Conservation (phyloP, 768 basidiomycete genomes). For the Tremella fuciformis region DNA sequence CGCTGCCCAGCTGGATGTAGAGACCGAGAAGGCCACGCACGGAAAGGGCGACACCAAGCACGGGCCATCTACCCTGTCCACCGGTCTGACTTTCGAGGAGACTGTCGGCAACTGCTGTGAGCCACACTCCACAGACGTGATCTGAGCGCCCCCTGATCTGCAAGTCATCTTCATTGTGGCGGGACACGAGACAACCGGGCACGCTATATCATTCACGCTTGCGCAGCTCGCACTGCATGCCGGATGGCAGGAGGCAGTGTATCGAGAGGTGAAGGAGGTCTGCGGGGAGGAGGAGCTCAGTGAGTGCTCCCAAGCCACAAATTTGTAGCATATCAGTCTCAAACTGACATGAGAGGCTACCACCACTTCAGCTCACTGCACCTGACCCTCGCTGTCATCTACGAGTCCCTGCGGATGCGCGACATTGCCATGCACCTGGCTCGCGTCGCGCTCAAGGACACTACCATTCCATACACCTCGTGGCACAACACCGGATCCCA, state of each 20-base stretch:
- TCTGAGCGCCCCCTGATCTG: background rate
- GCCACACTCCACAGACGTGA: background rate
- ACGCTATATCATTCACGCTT: constrained; percentile 40
- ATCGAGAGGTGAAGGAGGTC: constrained; percentile 29
- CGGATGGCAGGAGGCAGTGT: constrained; percentile 41
- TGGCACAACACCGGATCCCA: constrained; percentile 19
- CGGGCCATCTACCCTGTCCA: background rate
- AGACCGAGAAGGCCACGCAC: constrained; percentile 9
- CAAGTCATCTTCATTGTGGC: constrained; percentile 34
- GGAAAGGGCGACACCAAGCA: constrained; percentile 4
- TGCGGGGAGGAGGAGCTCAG: constrained; percentile 25
- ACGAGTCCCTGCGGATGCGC: constrained; percentile 33
- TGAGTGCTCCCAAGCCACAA: constrained; percentile 9
- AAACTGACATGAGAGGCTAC: constrained; percentile 18
- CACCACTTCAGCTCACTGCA: constrained; percentile 21
- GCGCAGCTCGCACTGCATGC: constrained; percentile 43
- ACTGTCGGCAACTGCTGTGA: constrained; percentile 39
- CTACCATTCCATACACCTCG: constrained; percentile 26
- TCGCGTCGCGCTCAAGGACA: constrained; percentile 21
- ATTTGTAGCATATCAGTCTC: background rate
- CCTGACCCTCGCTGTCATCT: constrained; percentile 17
- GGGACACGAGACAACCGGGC: constrained; percentile 44
- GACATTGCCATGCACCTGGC: constrained; percentile 28
- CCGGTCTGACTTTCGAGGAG: constrained; percentile 35
- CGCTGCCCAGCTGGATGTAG: constrained; percentile 26